Evolutionary conservation across 345 rosid species (phyloP).

Genomic region (Linum usitatissimum): DNA sequence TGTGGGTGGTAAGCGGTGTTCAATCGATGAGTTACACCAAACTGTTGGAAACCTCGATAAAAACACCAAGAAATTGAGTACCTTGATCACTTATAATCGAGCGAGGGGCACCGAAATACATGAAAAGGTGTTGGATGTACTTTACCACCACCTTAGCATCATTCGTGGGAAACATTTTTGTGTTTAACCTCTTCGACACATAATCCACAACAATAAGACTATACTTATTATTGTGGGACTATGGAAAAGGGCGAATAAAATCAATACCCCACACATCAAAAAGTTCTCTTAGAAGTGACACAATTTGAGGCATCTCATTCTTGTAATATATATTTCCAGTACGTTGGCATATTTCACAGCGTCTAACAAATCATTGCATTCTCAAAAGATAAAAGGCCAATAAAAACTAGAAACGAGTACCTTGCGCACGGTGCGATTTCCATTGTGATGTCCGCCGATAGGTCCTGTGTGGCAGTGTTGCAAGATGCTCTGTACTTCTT

Average conservation of each 20-base stretch:
- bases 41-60: background rate
- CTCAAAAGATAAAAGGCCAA: background rate
- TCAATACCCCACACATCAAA: too few species aligned
- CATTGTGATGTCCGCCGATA: background rate
- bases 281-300: too few species aligned
- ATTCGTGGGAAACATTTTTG: background rate
- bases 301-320: background rate
- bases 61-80: background rate
- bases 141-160: background rate
- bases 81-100: background rate
- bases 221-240: too few species aligned
- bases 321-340: background rate
- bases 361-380: background rate
- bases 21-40: too few species aligned
- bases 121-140: too few species aligned
- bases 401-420: too few species aligned
- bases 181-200: too few species aligned
- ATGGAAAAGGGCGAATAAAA: too few species aligned
- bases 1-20: too few species aligned
- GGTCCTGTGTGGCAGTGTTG: background rate
- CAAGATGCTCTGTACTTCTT: background rate
- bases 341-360: background rate
- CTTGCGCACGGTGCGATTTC: too few species aligned
- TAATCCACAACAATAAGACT: background rate
- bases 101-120: too few species aligned